Percentiles rank a stretch among this genome's conserved stretches.
These are phyloP conservation scores for Zygoascus tannicola DNA, from an alignment of 805 yeast species.

Conservation along the genomic window DNA sequence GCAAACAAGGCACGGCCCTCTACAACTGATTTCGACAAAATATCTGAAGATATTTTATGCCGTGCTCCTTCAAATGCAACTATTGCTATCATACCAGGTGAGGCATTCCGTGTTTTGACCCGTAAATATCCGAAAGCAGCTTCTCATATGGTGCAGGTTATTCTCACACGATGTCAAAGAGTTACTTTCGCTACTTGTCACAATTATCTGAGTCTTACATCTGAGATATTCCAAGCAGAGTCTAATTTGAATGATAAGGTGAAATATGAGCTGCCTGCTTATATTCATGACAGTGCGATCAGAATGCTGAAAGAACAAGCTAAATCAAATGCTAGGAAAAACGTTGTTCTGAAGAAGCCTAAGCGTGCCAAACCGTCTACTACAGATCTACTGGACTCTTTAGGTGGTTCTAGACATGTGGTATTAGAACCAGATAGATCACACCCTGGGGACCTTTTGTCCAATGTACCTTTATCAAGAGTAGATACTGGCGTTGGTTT, in stretches of 20 bases:
- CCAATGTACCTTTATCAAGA: constrained; percentile 54
- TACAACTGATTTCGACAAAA: constrained; percentile 8
- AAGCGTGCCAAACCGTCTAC: constrained; percentile 4
- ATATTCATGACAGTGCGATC: constrained; percentile 49
- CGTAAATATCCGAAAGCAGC: constrained; percentile 77
- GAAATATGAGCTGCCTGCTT: constrained; percentile 48
- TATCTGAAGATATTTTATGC: constrained; percentile 45
- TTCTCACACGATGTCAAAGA: constrained; percentile 72
- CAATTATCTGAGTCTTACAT: constrained; percentile 73
- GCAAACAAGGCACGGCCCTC: neutral
- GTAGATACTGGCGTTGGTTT: constrained; percentile 8
- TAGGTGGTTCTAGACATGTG: constrained; percentile 18
- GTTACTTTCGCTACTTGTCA: constrained; percentile 91
- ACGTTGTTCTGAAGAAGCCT: constrained; percentile 9
- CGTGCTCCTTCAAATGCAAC: constrained; percentile 70
- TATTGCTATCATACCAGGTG: constrained; percentile 83
- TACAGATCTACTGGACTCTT: constrained; percentile 5
- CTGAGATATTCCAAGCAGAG: constrained; percentile 74
- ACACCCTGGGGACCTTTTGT: constrained; percentile 78
- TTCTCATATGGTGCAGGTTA: constrained; percentile 90
- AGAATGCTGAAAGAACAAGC: constrained; percentile 31
- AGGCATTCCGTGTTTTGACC: constrained; percentile 66
- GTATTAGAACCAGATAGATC: constrained; percentile 30
- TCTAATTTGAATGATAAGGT: constrained; percentile 45
- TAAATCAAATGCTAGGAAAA: constrained; percentile 15